These are phyloP conservation scores for Balakata baccata DNA, from an alignment of 345 rosid species.

Conservation along the genomic window DNA sequence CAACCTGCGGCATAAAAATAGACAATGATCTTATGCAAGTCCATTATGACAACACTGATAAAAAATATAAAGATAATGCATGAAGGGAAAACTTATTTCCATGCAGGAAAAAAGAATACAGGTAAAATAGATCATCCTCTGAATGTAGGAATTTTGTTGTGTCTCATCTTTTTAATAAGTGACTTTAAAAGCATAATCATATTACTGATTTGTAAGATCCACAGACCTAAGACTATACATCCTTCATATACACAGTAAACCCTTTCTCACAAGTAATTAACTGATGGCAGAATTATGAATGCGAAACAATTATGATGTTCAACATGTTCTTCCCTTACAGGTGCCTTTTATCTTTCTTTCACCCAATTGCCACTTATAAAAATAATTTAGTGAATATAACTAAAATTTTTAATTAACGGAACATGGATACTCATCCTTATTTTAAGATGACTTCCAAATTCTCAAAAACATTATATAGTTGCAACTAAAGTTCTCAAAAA, in stretches of 20 bases:
- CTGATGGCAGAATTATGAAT: not conserved
- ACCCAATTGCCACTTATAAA: not conserved
- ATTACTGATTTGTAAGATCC: conserved; percentile 5
- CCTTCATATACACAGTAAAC: not conserved
- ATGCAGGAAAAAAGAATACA: not conserved
- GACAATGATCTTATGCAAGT: not conserved
- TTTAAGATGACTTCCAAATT: not conserved
- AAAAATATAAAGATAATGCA: not conserved
- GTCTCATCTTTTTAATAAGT: not conserved
- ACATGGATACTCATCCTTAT: not conserved
- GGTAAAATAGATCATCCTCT: not conserved
- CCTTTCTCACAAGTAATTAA: not conserved
- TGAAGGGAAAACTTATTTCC: not conserved
- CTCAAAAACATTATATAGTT: not conserved
- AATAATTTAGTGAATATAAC: not conserved
- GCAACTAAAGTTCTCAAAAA: not conserved
- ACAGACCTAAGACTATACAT: not conserved
- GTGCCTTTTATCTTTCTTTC: not conserved
- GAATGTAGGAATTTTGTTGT: not conserved
- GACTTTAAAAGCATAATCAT: too few relatives aligned
- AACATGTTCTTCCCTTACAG: not conserved
- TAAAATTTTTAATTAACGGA: not conserved
- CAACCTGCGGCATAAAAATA: conserved; percentile 59
- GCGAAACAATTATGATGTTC: not conserved
- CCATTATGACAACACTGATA: not conserved